These are phyloP conservation scores for Roridomyces roridus DNA, from an alignment of 768 basidiomycete genomes.

Conservation along the genomic window DNA sequence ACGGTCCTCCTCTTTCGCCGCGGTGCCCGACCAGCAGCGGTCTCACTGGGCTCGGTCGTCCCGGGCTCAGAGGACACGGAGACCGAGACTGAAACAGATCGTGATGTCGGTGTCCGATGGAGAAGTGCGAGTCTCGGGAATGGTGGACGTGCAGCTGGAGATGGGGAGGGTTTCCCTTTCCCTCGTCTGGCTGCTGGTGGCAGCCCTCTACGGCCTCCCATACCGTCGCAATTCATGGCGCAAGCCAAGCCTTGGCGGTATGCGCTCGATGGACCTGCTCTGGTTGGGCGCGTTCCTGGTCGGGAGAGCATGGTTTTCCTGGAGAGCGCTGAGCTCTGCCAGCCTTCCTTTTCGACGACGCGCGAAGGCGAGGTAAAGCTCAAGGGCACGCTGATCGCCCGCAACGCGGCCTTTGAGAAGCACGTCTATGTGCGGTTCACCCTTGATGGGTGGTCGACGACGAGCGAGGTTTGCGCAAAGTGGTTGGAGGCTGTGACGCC, in stretches of 20 bases:
- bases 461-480: conserved; percentile 77
- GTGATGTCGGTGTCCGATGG: neutral
- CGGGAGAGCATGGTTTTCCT: conserved; percentile 17
- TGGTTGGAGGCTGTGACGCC: conserved; percentile 9
- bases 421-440: conserved; percentile 87
- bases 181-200: neutral
- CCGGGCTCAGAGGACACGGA: conserved; percentile 47
- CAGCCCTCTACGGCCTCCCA: neutral
- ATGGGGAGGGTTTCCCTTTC: conserved; percentile 5
- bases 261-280: conserved; percentile 25
- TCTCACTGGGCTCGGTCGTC: conserved; percentile 29
- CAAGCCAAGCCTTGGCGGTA: conserved; percentile 14
- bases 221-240: neutral
- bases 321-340: conserved; percentile 20
- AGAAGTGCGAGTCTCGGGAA: neutral
- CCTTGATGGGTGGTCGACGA: conserved; percentile 93
- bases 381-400: conserved; percentile 79
- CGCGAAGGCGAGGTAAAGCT: conserved; percentile 44
- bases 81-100: conserved; percentile 48
- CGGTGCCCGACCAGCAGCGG: conserved; percentile 72
- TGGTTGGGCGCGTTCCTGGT: neutral
- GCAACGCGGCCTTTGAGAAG: conserved; percentile 89
- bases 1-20: conserved; percentile 68
- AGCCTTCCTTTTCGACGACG: conserved; percentile 17
- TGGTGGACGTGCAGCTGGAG: neutral